phyloP scores from a whole-genome alignment of 768 basidiomycete genomes.

The Boletellus ananiceps region DNA sequence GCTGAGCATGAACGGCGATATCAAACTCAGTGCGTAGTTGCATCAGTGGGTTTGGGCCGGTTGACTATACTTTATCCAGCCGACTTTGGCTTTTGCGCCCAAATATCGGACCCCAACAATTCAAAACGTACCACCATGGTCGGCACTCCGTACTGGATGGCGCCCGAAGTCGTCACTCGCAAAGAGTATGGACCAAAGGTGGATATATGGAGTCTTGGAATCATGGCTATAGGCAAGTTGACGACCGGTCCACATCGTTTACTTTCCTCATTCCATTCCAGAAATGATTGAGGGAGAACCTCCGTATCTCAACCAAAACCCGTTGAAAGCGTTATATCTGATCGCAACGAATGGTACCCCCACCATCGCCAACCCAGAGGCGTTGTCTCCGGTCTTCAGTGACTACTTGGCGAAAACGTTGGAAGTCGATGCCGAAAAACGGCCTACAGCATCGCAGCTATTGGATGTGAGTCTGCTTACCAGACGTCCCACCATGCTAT shows the following conservation, averaged over 20 bases:
- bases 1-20: constrained; percentile 88
- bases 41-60: neutral
- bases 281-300: constrained; percentile 99
- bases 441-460: constrained; percentile 80
- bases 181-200: constrained; percentile 98
- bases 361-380: constrained; percentile 87
- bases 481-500: neutral
- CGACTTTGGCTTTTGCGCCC: constrained; percentile 98
- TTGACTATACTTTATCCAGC: constrained; percentile 43
- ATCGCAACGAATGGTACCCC: constrained; percentile 99
- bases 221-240: constrained; percentile 86
- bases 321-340: constrained; percentile 92
- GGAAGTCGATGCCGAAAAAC: constrained; percentile 92
- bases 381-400: constrained; percentile 70
- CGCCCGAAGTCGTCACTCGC: constrained; percentile 94
- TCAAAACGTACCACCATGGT: constrained; percentile 98
- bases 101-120: constrained; percentile 84
- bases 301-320: constrained; percentile 94
- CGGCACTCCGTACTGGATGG: constrained; percentile 99
- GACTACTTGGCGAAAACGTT: constrained; percentile 86
- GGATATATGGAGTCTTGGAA: constrained; percentile 96
- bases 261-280: constrained; percentile 26
- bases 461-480: constrained; percentile 52
- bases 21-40: constrained; percentile 87
- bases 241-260: neutral